These are phyloP conservation scores for Ogataea paradorogensis DNA, from an alignment of 805 yeast species.

Conservation along the genomic window DNA sequence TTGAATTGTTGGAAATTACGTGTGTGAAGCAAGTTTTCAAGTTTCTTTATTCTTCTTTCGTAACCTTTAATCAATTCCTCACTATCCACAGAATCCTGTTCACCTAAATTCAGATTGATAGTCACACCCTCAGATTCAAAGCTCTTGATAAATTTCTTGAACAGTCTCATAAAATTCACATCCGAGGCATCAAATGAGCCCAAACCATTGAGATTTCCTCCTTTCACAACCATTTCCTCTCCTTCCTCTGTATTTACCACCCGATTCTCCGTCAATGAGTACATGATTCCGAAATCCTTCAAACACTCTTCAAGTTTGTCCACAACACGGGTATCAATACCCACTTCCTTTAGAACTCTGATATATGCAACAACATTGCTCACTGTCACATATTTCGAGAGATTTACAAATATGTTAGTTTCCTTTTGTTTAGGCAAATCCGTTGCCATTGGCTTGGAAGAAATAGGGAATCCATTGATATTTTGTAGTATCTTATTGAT, in stretches of 20 bases:
- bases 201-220: constrained; percentile 27
- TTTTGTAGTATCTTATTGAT: constrained; percentile 32
- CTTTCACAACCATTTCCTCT: constrained; percentile 23
- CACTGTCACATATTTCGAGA: constrained; percentile 23
- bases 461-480: constrained; percentile 26
- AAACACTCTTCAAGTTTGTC: constrained; percentile 38
- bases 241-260: constrained; percentile 19
- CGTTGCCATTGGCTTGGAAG: constrained; percentile 9
- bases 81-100: constrained; percentile 23
- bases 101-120: constrained; percentile 33
- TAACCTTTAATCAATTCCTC: constrained; percentile 56
- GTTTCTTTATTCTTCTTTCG: constrained; percentile 66
- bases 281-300: constrained; percentile 15
- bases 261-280: not conserved
- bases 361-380: constrained; percentile 38
- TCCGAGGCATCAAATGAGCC: constrained; percentile 31
- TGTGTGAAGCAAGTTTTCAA: constrained; percentile 76
- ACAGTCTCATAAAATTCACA: constrained; percentile 36
- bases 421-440: constrained; percentile 13
- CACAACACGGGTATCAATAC: constrained; percentile 34
- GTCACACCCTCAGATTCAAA: constrained; percentile 37
- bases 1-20: constrained; percentile 58
- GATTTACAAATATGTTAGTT: constrained; percentile 14
- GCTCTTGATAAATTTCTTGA: constrained; percentile 45
- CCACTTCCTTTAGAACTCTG: constrained; percentile 29